These are phyloP conservation scores for Aegilops speltoides DNA, from an alignment of 176 grass and related monocot species.

Conservation along the genomic window DNA sequence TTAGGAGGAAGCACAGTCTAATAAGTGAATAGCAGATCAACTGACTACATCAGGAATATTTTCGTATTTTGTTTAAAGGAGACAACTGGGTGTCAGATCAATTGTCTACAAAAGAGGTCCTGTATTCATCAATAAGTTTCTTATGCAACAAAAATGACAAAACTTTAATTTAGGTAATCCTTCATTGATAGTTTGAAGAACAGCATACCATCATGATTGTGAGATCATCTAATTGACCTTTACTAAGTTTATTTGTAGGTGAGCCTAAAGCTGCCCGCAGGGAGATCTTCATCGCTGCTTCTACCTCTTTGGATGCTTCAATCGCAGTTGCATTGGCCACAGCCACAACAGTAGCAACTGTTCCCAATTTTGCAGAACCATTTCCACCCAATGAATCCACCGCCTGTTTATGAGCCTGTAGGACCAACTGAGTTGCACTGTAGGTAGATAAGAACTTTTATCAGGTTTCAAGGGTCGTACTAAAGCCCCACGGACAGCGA, in stretches of 20 bases:
- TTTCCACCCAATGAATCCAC: constrained; percentile 75
- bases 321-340: constrained; percentile 81
- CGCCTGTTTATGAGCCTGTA: constrained; percentile 80
- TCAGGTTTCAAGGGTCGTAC: not conserved
- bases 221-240: constrained; percentile 86
- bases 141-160: not conserved
- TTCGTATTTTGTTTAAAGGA: not conserved
- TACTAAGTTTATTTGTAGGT: constrained; percentile 56
- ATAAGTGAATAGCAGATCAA: not conserved
- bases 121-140: constrained; percentile 1
- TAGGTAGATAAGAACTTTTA: constrained; percentile 30
- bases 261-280: constrained; percentile 62
- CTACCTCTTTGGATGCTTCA: constrained; percentile 91
- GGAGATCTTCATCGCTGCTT: constrained; percentile 86
- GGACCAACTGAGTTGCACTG: constrained; percentile 87
- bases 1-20: constrained; percentile 20
- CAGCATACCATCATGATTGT: constrained; percentile 82
- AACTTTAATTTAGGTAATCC: constrained; percentile 8
- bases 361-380: constrained; percentile 65
- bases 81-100: constrained; percentile 12
- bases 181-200: constrained; percentile 17
- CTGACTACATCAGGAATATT: not conserved
- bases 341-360: constrained; percentile 78
- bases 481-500: not conserved
- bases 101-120: not conserved